Conservation (phyloP, 257 asterid species). For the Nicotiana otophora region DNA sequence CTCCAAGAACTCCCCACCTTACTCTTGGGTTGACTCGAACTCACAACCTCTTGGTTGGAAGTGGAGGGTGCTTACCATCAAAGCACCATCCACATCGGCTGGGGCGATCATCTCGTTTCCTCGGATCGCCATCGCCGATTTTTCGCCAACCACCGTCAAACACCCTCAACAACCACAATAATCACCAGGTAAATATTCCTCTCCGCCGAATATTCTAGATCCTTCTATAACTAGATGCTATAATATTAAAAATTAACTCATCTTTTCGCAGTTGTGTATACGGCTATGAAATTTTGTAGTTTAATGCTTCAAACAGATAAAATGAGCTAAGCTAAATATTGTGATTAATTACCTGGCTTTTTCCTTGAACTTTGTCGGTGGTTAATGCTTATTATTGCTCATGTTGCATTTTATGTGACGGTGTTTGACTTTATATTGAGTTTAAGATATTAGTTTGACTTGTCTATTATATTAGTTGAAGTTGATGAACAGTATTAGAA, state of each 20-base stretch:
- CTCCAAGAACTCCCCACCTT: too few species aligned
- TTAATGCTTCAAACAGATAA: neutral
- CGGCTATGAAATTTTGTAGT: neutral
- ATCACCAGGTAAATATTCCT: neutral
- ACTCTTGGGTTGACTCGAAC: too few species aligned
- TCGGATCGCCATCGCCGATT: slow-evolving; percentile 19
- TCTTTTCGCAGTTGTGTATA: neutral
- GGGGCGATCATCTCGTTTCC: slow-evolving; percentile 26
- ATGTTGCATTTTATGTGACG: neutral
- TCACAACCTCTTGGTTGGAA: too few species aligned
- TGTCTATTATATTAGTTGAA: neutral
- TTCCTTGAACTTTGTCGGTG: neutral
- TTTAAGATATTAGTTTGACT: neutral
- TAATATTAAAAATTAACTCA: neutral
- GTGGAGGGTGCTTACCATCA: too few species aligned
- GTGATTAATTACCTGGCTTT: neutral
- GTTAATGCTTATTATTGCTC: neutral
- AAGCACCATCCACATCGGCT: too few species aligned
- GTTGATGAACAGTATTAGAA: neutral
- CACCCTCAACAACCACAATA: neutral
- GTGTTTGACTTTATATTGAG: neutral
- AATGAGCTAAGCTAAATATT: neutral
- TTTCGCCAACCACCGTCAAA: slow-evolving; percentile 8
- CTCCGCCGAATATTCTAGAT: neutral
- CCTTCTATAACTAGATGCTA: neutral